Base-by-base conservation (phyloP, 768 basidiomycete genomes). In the Podaxis sp. region DNA sequence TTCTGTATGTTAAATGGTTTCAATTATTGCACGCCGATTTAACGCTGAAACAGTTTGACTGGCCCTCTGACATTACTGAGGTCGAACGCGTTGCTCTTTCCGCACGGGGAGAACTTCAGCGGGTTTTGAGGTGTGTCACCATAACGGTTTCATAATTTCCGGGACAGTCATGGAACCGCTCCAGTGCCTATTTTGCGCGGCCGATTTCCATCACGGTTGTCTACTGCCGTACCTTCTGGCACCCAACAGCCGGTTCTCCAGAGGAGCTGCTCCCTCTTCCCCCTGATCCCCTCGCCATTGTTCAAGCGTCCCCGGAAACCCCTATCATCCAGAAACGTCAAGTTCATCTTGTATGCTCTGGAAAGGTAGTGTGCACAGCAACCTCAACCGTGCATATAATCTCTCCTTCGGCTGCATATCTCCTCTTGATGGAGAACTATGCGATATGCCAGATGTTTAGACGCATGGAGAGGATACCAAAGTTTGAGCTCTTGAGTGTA, bases 381-480 rank as follows among this genome's bases (percentile, higher is more conserved):
- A 86, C 82, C 9, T 85, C 84, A 51, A 76, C 73, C 0, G 84
- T 87, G 50, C 78, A 74, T 23, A 77, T 87, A 61, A 77, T 78
- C 1, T 77, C 78, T 2, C 73, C 80, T 0, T 66, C 72, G 16
- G 77, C 76, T 63, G 85, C 82, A 37, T 73, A 73, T 50, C 76
- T 85, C 47, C 80, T 87, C 68, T 74, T 87, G 9, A 80, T 81
- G 50, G 80, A 84, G 55, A 79, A 79, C 59, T 85, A 75, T 52
- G 81, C 80, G 27, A 80, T 85, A 36, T 86, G 86, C 1, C 86
- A 87, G 68, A 77, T 82, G 23, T 84, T 86, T 67, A 72, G 77
- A n/a, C 76, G 79, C 38, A 69, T 85, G 42, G 72, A 70, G 21
- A 71, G 67, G 10, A 70, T 69, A 5, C 85, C 85, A 0, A 71